Conservation (phyloP, 306 rosid species). For the Castanospermum australe region DNA sequence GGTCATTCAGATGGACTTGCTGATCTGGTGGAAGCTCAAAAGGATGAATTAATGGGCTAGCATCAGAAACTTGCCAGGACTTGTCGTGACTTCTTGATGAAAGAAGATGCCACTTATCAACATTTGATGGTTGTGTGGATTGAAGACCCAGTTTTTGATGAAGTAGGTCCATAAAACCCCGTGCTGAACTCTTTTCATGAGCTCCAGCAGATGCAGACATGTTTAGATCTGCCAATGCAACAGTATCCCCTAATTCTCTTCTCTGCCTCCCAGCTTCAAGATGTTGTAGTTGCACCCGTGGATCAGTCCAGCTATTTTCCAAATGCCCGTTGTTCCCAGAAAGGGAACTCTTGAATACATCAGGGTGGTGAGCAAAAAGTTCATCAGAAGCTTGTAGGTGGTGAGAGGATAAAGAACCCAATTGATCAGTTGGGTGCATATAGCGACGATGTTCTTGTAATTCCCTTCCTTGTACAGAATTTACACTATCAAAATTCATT, state of each 20-base stretch:
- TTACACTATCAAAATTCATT: not conserved
- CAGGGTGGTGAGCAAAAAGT: slow-evolving; percentile 40
- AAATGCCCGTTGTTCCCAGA: slow-evolving; percentile 48
- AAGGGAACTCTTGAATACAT: slow-evolving; percentile 36
- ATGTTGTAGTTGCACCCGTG: slow-evolving; percentile 41
- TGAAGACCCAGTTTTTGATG: slow-evolving; percentile 50
- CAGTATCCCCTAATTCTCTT: slow-evolving; percentile 40
- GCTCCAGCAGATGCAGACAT: slow-evolving; percentile 39
- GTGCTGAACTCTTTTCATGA: slow-evolving; percentile 47
- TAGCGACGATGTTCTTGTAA: slow-evolving; percentile 40
- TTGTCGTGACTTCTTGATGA: slow-evolving; percentile 48
- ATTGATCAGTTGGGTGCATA: slow-evolving; percentile 39
- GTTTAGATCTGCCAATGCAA: slow-evolving; percentile 41
- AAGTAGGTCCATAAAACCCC: slow-evolving; percentile 49
- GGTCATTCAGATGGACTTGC: slow-evolving; percentile 41
- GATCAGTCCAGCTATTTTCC: slow-evolving; percentile 48
- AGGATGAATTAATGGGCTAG: slow-evolving; percentile 43
- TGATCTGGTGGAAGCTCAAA: slow-evolving; percentile 55
- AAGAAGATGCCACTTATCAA: slow-evolving; percentile 54
- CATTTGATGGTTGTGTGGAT: slow-evolving; percentile 36
- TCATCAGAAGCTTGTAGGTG: slow-evolving; percentile 44
- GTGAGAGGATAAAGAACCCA: slow-evolving; percentile 46
- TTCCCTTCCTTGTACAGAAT: slow-evolving; percentile 43
- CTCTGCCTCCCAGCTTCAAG: slow-evolving; percentile 49
- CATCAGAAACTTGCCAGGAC: slow-evolving; percentile 43